A percentile compares a stretch with the other conserved stretches of the same genome.
These are phyloP conservation scores for Apiosordaria backusii DNA, from an alignment of 495 filamentous ascomycete species.

Conservation along the genomic window DNA sequence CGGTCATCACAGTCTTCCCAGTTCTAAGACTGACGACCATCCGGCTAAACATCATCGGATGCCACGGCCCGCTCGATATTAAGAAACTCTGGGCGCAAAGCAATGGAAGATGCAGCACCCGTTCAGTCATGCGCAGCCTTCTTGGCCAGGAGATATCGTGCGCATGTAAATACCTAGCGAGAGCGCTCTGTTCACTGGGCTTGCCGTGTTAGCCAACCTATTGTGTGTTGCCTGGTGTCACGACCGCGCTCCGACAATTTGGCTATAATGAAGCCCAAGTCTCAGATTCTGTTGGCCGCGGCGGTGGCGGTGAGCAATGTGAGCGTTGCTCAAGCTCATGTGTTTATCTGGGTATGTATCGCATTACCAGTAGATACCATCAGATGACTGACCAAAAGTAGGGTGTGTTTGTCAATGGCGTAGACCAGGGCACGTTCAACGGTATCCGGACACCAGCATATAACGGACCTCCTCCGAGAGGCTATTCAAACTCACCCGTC, in stretches of 20 bases:
- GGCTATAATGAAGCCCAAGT: background rate
- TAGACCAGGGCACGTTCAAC: slow-evolving; percentile 40
- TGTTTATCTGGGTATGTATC: background rate
- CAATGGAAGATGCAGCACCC: background rate
- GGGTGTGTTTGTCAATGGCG: slow-evolving; percentile 44
- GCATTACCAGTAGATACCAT: background rate
- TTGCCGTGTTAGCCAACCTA: too few species aligned
- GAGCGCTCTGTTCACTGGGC: background rate
- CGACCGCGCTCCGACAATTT: too few species aligned
- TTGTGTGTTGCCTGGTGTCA: too few species aligned
- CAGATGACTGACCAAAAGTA: slow-evolving; percentile 9
- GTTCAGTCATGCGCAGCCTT: background rate
- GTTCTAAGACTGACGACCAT: background rate
- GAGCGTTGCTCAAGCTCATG: background rate
- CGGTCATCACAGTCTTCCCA: background rate
- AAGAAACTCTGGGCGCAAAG: background rate
- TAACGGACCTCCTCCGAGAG: slow-evolving; percentile 37
- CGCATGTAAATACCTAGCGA: background rate
- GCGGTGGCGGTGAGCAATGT: background rate
- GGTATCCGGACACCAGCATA: slow-evolving; percentile 41
- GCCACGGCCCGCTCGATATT: slow-evolving; percentile 6
- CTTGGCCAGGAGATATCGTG: background rate
- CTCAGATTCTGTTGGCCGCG: background rate
- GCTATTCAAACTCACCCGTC: slow-evolving; percentile 45
- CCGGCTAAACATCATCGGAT: slow-evolving; percentile 7